These are phyloP conservation scores for Heteromeles arbutifolia DNA, from an alignment of 306 rosid genomes.

Conservation along the genomic window DNA sequence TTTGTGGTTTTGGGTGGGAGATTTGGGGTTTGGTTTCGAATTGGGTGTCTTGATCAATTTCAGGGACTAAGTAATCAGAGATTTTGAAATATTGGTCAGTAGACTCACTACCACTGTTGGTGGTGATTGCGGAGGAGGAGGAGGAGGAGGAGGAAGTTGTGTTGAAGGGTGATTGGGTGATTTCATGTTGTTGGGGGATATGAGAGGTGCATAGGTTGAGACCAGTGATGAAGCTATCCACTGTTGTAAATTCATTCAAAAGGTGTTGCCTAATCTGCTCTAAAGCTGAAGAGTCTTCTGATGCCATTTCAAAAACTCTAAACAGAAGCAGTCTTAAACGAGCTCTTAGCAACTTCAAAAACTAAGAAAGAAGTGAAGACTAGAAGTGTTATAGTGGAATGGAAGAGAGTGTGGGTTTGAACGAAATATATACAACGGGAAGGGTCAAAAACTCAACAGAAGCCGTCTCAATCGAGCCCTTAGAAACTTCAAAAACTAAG, in stretches of 20 bases:
- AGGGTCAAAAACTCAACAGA: too few relatives aligned
- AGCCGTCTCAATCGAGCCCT: too few relatives aligned
- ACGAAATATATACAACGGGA: too few relatives aligned
- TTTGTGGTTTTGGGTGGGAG: conserved; percentile 8
- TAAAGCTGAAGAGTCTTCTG: conserved; percentile 40
- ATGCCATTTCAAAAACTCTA: conserved; percentile 1
- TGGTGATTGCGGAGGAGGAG: neutral
- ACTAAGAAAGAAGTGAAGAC: too few relatives aligned
- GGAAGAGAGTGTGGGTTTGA: too few relatives aligned
- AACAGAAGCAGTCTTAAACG: neutral
- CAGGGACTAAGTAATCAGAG: conserved; percentile 15
- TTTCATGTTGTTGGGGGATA: conserved; percentile 1
- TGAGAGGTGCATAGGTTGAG: conserved; percentile 17
- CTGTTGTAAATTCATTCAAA: conserved; percentile 40
- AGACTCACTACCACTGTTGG: neutral
- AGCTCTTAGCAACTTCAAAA: too few relatives aligned
- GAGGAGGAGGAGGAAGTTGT: neutral
- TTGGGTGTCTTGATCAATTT: conserved; percentile 2
- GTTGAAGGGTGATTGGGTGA: neutral
- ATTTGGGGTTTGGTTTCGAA: conserved; percentile 12
- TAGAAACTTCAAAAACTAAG: neutral
- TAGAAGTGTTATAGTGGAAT: too few relatives aligned
- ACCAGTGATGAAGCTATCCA: conserved; percentile 28
- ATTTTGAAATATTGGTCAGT: neutral
- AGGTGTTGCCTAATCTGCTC: conserved; percentile 57